A percentile compares a stretch with the other conserved stretches of the same genome.
Evolutionary conservation across 768 basidiomycete species (phyloP).

Genomic region (Lactarius sanguifluus): DNA sequence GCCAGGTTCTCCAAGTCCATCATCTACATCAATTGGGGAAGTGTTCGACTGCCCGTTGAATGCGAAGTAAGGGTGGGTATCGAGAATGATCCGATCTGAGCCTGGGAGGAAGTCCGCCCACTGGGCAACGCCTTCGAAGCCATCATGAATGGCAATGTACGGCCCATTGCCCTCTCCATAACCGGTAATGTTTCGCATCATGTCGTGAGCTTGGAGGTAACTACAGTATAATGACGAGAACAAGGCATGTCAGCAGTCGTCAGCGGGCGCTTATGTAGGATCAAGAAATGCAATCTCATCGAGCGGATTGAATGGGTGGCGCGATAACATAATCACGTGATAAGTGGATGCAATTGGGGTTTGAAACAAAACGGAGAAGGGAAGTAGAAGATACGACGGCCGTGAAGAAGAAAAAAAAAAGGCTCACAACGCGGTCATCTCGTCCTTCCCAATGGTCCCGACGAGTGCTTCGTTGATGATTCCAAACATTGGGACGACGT

Average conservation of each 20-base stretch:
- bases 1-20: constrained; percentile 36
- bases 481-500: constrained; percentile 62
- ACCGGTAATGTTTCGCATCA: constrained; percentile 77
- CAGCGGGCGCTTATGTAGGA: neutral
- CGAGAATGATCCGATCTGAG: constrained; percentile 48
- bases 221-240: constrained; percentile 46
- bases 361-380: constrained; percentile 5
- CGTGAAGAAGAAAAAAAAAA: constrained; percentile 18
- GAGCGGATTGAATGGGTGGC: constrained; percentile 4
- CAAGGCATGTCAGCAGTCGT: constrained; percentile 32
- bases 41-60: constrained; percentile 27
- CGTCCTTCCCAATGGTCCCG: constrained; percentile 53
- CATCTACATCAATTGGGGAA: constrained; percentile 34
- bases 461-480: constrained; percentile 66
- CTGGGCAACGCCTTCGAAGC: constrained; percentile 50
- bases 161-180: constrained; percentile 63
- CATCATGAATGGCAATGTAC: constrained; percentile 56
- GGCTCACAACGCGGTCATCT: constrained; percentile 61
- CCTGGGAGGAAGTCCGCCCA: constrained; percentile 45
- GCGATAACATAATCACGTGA: constrained; percentile 7
- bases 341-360: constrained; percentile 2
- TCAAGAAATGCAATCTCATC: constrained; percentile 13
- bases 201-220: constrained; percentile 57
- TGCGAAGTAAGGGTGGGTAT: constrained; percentile 51
- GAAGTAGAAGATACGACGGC: constrained; percentile 34